Percentiles rank a stretch among this genome's conserved stretches.
These are phyloP conservation scores for Pseudocercospora musae DNA, from an alignment of 2,329 filamentous ascomycete genomes.

Conservation along the genomic window DNA sequence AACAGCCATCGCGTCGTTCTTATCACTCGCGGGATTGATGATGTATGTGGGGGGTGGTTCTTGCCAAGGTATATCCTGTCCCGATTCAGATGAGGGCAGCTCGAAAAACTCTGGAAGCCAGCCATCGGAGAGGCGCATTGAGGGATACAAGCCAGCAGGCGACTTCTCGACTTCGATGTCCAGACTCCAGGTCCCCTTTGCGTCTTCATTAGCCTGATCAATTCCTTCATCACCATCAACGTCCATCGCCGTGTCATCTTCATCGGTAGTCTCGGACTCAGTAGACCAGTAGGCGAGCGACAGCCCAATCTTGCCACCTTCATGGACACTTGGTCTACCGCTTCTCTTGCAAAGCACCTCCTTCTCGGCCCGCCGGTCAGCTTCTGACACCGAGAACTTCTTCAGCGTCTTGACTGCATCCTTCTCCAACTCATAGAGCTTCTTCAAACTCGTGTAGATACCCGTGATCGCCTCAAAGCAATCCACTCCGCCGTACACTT, in stretches of 20 bases:
- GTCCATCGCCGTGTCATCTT: constrained; percentile 37
- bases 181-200: constrained; percentile 59
- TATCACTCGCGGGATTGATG: constrained; percentile 23
- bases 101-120: constrained; percentile 72
- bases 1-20: constrained; percentile 54
- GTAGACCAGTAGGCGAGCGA: constrained; percentile 69
- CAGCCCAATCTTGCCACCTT: constrained; percentile 63
- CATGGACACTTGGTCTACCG: constrained; percentile 69
- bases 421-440: constrained; percentile 69
- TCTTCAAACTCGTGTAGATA: constrained; percentile 66
- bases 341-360: constrained; percentile 66
- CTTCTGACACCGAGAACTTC: constrained; percentile 45
- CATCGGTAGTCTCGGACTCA: constrained; percentile 25
- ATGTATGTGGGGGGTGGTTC: constrained; percentile 66
- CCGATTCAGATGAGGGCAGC: constrained; percentile 62
- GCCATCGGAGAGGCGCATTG: constrained; percentile 67
- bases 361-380: constrained; percentile 37
- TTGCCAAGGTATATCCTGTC: constrained; percentile 55
- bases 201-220: not conserved
- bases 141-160: constrained; percentile 49
- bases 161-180: constrained; percentile 61
- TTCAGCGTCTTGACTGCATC: constrained; percentile 39
- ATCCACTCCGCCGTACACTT: constrained; percentile 55
- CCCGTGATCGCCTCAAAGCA: constrained; percentile 75
- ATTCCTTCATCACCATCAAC: constrained; percentile 24